Evolutionary conservation across 768 basidiomycete genomes (phyloP).

Genomic region (Termitomyces sp.): DNA sequence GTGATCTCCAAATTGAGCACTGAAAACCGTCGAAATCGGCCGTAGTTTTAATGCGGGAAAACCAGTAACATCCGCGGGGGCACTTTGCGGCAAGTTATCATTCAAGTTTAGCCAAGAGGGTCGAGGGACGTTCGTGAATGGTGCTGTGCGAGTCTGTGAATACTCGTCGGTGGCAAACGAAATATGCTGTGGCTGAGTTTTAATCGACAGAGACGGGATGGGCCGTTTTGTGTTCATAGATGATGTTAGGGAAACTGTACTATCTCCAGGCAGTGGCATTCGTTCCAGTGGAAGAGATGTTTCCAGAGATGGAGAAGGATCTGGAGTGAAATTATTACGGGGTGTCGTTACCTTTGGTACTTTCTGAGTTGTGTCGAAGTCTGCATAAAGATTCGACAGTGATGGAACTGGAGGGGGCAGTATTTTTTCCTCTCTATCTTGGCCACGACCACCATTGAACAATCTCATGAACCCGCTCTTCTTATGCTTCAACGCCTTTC

Average conservation of each 20-base stretch:
- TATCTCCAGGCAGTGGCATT: slow-evolving; percentile 2
- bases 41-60: slow-evolving; percentile 68
- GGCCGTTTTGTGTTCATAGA: slow-evolving; percentile 28
- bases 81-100: slow-evolving; percentile 45
- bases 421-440: slow-evolving; percentile 40
- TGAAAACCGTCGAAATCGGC: slow-evolving; percentile 74
- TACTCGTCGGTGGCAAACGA: slow-evolving; percentile 18
- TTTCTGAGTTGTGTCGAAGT: slow-evolving; percentile 19
- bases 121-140: slow-evolving; percentile 2
- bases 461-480: slow-evolving; percentile 80
- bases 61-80: slow-evolving; percentile 55
- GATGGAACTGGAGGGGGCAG: slow-evolving; percentile 56
- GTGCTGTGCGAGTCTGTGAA: slow-evolving; percentile 20
- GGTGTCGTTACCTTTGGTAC: slow-evolving; percentile 24
- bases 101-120: slow-evolving; percentile 22
- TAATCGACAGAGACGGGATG: slow-evolving; percentile 38
- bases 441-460: slow-evolving; percentile 51
- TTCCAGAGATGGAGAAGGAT: slow-evolving; percentile 28
- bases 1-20: slow-evolving; percentile 57
- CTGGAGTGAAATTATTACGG: slow-evolving; percentile 40
- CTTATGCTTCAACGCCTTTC: slow-evolving; percentile 61
- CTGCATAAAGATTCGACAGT: slow-evolving; percentile 31
- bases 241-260: not conserved
- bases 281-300: slow-evolving; percentile 9
- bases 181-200: slow-evolving; percentile 23